Evolutionary conservation across 192 early-diverging fungal genomes (phyloP), one percentile per base, ranked within the genome.

Genomic region (Coemansia sp.): DNA sequence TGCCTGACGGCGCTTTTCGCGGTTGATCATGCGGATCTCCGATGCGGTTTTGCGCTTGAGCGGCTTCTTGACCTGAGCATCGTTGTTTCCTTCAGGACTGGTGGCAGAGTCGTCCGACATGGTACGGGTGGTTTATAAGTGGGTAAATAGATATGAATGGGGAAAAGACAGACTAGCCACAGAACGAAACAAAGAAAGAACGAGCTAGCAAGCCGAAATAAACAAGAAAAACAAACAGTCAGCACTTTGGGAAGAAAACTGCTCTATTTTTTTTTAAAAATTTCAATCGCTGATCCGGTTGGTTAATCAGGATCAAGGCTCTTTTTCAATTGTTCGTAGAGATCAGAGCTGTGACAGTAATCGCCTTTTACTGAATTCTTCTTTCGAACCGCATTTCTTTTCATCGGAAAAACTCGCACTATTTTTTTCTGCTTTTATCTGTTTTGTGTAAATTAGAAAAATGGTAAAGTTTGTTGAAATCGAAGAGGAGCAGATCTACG

Each of bases 401-500:
- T n/a, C n/a, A n/a, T n/a, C n/a, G n/a, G n/a, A n/a, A n/a, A n/a
- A n/a, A n/a, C n/a, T n/a, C n/a, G n/a, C n/a, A n/a, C n/a, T n/a
- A n/a, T n/a, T n/a, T 42, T 42, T 42, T 42, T 42, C 29, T 48
- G 18, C 49, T 51, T 52, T 18, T 42, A 53, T 62, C 32, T 34
- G 4, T 23, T 14, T 42, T 42, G 39, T 56, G 9, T 32, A 24
- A 35, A 36, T 30, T 24, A n/a, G 16, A 11, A 69, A 68, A 62
- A 78, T 78, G 75, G 75, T 78, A 55, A 71, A 68, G 60, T 59
- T 78, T 20, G 75, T 78, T 32, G 69, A 78, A 45, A 68, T 78
- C 48, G 75, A 78, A 51, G 65, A 71, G 51, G 59, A 78, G 2
- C 51, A 56, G n/a, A 54, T 54, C 30, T 78, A 78, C 46, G 75